These are phyloP conservation scores for Ophiognomonia clavigignenti-juglandacearum DNA, from an alignment of 2,329 filamentous ascomycete genomes.

Conservation along the genomic window DNA sequence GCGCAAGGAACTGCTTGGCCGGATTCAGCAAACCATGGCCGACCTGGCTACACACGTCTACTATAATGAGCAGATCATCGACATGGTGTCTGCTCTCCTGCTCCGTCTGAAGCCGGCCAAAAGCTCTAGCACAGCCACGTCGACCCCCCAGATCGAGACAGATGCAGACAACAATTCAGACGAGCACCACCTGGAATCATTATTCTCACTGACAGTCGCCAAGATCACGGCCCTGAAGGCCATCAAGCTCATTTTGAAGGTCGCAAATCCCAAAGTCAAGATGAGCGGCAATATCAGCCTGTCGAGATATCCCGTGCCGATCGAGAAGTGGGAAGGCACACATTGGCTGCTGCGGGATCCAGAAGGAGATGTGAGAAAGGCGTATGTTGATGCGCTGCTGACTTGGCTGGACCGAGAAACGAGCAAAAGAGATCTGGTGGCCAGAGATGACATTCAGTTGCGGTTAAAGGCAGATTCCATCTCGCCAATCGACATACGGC, in stretches of 20 bases:
- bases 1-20: constrained; percentile 60
- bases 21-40: constrained; percentile 80
- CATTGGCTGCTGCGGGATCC: constrained; percentile 85
- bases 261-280: constrained; percentile 67
- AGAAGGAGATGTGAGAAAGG: constrained; percentile 71
- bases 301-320: constrained; percentile 67
- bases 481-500: constrained; percentile 46
- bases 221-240: constrained; percentile 67
- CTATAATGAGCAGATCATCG: constrained; percentile 91
- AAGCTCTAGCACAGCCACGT: constrained; percentile 34
- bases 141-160: constrained; percentile 40
- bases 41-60: constrained; percentile 91
- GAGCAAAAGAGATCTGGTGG: constrained; percentile 53
- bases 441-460: constrained; percentile 6
- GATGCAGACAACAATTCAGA: constrained; percentile 32
- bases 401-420: constrained; percentile 86
- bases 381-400: constrained; percentile 77
- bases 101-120: constrained; percentile 66
- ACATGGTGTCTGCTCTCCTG: constrained; percentile 84
- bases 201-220: constrained; percentile 49
- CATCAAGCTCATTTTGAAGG: constrained; percentile 75
- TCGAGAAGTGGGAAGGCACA: constrained; percentile 92
- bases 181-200: constrained; percentile 43
- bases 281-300: constrained; percentile 57
- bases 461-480: constrained; percentile 52